Conservation (phyloP, 2,329 filamentous ascomycete species). For the Pseudogymnoascus sp. region DNA sequence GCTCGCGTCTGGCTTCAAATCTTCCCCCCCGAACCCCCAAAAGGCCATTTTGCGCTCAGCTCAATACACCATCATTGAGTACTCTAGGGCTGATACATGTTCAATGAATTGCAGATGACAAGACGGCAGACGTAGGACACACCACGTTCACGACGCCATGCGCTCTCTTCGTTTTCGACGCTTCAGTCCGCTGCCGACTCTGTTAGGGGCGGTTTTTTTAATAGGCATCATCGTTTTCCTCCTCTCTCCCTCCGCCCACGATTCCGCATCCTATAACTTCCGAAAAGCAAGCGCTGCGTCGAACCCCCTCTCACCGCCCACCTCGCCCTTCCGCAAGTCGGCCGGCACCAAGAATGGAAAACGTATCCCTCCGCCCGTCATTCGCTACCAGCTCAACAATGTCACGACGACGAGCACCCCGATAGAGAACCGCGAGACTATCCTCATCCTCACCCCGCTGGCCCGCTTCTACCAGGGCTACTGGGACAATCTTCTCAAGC, state of each 20-base stretch:
- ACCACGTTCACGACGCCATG: slow-evolving; percentile 32
- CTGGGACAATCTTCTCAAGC: slow-evolving; percentile 82
- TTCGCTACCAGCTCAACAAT: slow-evolving; percentile 92
- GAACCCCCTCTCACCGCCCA: slow-evolving; percentile 64
- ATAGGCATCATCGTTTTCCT: slow-evolving; percentile 63
- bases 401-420: slow-evolving; percentile 74
- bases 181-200: slow-evolving; percentile 66
- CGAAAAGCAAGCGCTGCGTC: slow-evolving; percentile 50
- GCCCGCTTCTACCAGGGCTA: slow-evolving; percentile 89
- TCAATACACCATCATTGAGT: not conserved
- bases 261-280: slow-evolving; percentile 38
- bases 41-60: not conserved
- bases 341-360: slow-evolving; percentile 44
- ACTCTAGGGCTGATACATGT: not conserved
- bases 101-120: not conserved
- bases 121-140: not conserved
- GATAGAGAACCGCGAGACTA: slow-evolving; percentile 68
- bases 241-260: slow-evolving; percentile 41
- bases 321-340: slow-evolving; percentile 63
- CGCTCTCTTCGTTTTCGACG: slow-evolving; percentile 66
- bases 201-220: slow-evolving; percentile 62
- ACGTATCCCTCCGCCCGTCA: slow-evolving; percentile 67
- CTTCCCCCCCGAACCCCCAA: not conserved
- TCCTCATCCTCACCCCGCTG: slow-evolving; percentile 88
- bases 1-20: not conserved